Base-by-base conservation (phyloP, 805 yeast genomes). In the Jamesozyma spencerorum region DNA sequence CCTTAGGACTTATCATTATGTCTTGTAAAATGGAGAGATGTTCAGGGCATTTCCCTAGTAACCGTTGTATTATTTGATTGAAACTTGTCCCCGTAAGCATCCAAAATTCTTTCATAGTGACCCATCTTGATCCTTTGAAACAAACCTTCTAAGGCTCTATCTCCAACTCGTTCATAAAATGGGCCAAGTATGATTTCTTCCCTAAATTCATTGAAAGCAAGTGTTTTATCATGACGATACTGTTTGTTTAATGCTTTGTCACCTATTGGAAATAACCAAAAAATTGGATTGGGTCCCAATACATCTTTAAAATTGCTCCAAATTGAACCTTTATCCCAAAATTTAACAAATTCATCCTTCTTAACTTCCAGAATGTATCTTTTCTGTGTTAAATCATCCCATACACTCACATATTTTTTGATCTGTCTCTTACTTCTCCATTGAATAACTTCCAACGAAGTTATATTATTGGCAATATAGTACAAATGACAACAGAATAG, bases 371-470 rank as follows among this genome's bases (percentile, higher is more conserved):
- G 55, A 41, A 78, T 63, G 47, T 65, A 75, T 31, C 79, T 55
- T 13, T 49, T 42, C 1, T 29, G 17, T 10, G 6, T 11, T 11
- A 65, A 69, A 7, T 51, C 51, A 29, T 65, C 63, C 5, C 41
- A 37, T 39, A 45, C 48, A 37, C 60, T 55, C 27, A 63, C 62
- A 39, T 32, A 57, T 36, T 51, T 50, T 35, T 47, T 48, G 13
- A 30, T 27, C 20, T 35, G 30, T 19, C 18, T 31, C 34, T 35
- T 29, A 11, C n/a, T 15, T 11, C 22, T 29, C 13, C 30, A 14
- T 6, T 41, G 60, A 31, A 79, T 53, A 28, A 74, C 78, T 46
- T 82, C 90, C 11, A 85, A 52, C 0, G 86, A 71, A 0, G 85
- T 74, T 43, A 68, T 60, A 48, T 82, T 80, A 6, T 45, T 43